phyloP scores from a whole-genome alignment of 192 early-diverging fungal genomes.

The Mortierella claussenii region DNA sequence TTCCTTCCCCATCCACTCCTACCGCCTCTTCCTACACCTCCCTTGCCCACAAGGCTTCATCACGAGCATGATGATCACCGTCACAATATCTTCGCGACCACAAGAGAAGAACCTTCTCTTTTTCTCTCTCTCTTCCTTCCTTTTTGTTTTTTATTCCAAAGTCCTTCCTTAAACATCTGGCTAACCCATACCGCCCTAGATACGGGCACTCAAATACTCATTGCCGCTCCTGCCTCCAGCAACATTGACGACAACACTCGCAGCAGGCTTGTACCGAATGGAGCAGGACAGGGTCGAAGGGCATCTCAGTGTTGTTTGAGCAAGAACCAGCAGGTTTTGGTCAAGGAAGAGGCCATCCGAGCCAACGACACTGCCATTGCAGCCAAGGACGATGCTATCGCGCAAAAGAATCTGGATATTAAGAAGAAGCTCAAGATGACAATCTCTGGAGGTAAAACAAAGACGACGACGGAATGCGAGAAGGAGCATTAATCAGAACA shows the following conservation, averaged over 20 bases:
- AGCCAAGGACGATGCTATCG: slow-evolving; percentile 35
- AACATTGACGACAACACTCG: background rate
- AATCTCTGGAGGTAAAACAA: slow-evolving; percentile 33
- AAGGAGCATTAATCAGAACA: no score
- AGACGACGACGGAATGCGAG: no score
- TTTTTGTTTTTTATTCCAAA: background rate
- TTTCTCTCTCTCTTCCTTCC: background rate
- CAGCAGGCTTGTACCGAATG: no score
- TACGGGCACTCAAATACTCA: no score
- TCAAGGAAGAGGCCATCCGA: slow-evolving; percentile 38
- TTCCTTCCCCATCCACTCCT: no score
- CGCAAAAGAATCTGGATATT: slow-evolving; percentile 34
- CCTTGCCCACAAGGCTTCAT: background rate
- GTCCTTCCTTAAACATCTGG: no score
- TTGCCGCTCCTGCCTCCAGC: no score
- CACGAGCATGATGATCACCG: background rate
- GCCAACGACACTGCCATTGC: slow-evolving; percentile 41
- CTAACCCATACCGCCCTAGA: no score
- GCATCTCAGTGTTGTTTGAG: slow-evolving; percentile 28
- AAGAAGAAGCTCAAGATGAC: slow-evolving; percentile 39
- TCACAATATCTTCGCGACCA: background rate
- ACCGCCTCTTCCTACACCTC: background rate
- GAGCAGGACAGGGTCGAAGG: no score
- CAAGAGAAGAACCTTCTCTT: background rate
- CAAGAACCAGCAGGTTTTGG: slow-evolving; percentile 29